A percentile compares a stretch with the other conserved stretches of the same genome.
phyloP scores from a whole-genome alignment of 2,329 filamentous ascomycete genomes.

The Verticillium albo-atrum region DNA sequence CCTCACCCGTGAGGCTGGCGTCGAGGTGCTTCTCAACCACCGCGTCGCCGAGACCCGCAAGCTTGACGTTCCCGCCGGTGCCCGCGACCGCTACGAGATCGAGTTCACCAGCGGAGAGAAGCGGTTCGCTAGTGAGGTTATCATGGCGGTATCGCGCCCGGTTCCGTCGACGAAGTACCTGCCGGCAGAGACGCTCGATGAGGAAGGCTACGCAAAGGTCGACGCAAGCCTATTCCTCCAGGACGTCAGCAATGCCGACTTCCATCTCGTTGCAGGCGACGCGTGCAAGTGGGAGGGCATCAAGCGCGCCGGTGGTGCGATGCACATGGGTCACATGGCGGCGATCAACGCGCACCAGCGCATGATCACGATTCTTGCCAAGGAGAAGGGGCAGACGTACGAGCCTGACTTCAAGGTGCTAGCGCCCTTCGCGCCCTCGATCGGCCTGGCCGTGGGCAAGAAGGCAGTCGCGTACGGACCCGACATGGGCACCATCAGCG shows the following conservation, averaged over 20 bases:
- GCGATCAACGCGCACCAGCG: constrained; percentile 64
- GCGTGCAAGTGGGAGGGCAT: constrained; percentile 69
- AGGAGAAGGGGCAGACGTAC: constrained; percentile 8
- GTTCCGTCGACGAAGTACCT: constrained; percentile 60
- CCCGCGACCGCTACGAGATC: constrained; percentile 38
- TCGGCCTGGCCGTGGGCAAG: constrained; percentile 67
- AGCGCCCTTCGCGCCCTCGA: constrained; percentile 56
- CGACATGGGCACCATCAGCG: constrained; percentile 50
- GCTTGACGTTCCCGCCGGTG: constrained; percentile 36
- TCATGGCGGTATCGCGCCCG: constrained; percentile 64
- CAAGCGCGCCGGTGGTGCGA: constrained; percentile 72
- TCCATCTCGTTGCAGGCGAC: constrained; percentile 69
- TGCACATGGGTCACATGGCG: constrained; percentile 65
- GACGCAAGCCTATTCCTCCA: constrained; percentile 49
- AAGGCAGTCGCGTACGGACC: constrained; percentile 61
- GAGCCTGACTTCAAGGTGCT: constrained; percentile 45
- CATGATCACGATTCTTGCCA: constrained; percentile 39
- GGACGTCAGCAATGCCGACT: constrained; percentile 47
- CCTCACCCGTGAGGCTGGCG: constrained; percentile 56
- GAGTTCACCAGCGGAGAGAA: constrained; percentile 56
- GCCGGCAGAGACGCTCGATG: constrained; percentile 52
- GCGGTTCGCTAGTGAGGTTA: constrained; percentile 59
- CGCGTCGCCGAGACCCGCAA: constrained; percentile 47
- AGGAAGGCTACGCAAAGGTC: constrained; percentile 63
- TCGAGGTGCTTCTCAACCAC: constrained; percentile 60